Percentiles rank a stretch among this genome's conserved stretches.
Conservation (phyloP, 208 protist genomes). For the Crithidia acanthocephali region DNA sequence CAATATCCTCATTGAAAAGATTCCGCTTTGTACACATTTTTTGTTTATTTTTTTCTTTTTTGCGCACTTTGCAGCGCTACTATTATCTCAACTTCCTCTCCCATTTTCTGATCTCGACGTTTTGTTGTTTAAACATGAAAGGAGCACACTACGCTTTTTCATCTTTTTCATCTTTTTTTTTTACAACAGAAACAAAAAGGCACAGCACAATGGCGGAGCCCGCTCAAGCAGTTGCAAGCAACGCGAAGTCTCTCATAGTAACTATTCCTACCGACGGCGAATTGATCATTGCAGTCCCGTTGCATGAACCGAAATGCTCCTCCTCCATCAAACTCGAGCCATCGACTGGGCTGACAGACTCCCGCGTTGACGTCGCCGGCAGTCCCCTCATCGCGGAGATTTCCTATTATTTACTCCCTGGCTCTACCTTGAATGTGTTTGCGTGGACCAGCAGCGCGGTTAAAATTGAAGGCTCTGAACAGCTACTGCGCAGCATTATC, state of each 20-base stretch:
- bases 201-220: slow-evolving; percentile 22
- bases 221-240: not conserved
- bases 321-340: slow-evolving; percentile 57
- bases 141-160: no score
- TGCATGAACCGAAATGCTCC: slow-evolving; percentile 49
- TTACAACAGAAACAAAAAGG: no score
- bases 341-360: slow-evolving; percentile 39
- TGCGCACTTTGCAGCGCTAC: no score
- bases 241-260: slow-evolving; percentile 16
- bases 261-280: slow-evolving; percentile 61
- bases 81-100: no score
- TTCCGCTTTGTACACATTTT: no score
- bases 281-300: slow-evolving; percentile 60
- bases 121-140: no score
- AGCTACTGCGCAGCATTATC: slow-evolving; percentile 65
- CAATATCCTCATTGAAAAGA: no score
- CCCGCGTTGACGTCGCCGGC: slow-evolving; percentile 76
- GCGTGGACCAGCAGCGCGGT: slow-evolving; percentile 67
- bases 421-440: slow-evolving; percentile 53
- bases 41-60: no score
- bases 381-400: slow-evolving; percentile 68
- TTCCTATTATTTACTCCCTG: slow-evolving; percentile 72
- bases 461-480: slow-evolving; percentile 62
- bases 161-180: no score
- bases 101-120: no score